Percentiles rank a stretch among this genome's conserved stretches.
These are phyloP conservation scores for Fusarium sp. DNA, from an alignment of 2,329 filamentous ascomycete genomes.

Conservation along the genomic window DNA sequence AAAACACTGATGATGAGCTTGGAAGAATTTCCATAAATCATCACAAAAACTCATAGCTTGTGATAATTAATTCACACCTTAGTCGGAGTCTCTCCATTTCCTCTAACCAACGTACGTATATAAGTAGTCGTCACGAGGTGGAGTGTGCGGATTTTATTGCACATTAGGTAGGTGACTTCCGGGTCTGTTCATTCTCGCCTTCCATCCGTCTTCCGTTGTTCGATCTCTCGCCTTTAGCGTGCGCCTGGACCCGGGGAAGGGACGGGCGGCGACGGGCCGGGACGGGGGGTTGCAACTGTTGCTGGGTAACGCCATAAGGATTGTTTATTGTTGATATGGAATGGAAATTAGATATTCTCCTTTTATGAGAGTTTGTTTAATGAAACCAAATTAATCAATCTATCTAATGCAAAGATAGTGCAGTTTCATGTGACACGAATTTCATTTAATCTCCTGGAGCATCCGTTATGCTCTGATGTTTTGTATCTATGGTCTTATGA, in stretches of 20 bases:
- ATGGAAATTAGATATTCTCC: constrained; percentile 17
- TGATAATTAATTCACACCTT: too few species aligned
- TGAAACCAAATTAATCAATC: constrained; percentile 7
- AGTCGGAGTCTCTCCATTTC: neutral
- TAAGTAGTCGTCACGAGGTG: neutral
- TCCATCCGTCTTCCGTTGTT: constrained; percentile 9
- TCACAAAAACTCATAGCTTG: too few species aligned
- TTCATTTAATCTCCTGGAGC: constrained; percentile 9
- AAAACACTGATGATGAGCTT: neutral
- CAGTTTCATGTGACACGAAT: constrained; percentile 6
- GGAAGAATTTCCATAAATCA: neutral
- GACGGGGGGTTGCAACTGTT: constrained; percentile 6
- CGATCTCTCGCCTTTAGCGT: constrained; percentile 22
- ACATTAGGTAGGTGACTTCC: neutral
- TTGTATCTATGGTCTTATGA: neutral
- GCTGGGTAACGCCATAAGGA: constrained; percentile 10
- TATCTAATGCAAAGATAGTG: constrained; percentile 1
- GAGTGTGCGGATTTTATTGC: neutral
- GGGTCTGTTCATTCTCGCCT: constrained; percentile 16
- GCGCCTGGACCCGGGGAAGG: constrained; percentile 15
- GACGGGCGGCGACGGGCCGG: constrained; percentile 31
- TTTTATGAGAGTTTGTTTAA: neutral
- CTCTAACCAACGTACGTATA: neutral
- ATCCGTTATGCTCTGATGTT: constrained; percentile 13
- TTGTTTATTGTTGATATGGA: constrained; percentile 27